Percentiles rank a stretch among this genome's conserved stretches.
Conservation (phyloP, 306 rosid species). For the Sechiopsis laciniata region DNA sequence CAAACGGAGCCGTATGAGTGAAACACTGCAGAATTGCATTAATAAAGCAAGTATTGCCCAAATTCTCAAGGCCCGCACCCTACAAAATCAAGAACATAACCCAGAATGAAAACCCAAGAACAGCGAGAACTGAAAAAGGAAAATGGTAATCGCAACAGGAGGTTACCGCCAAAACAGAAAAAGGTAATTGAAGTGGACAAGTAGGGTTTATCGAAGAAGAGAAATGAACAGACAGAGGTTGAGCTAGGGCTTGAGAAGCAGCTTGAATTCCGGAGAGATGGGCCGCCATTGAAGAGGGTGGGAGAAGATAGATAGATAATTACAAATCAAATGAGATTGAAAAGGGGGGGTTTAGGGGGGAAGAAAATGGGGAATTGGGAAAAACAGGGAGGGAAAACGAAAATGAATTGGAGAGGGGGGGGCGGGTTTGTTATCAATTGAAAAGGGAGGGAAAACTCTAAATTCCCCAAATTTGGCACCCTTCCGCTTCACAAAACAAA, state of each 20-base stretch:
- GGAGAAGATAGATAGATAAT: too few relatives aligned
- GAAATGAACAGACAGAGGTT: too few relatives aligned
- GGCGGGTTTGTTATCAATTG: too few relatives aligned
- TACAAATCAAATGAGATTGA: neutral
- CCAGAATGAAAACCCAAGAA: conserved; percentile 2
- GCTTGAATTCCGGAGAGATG: neutral
- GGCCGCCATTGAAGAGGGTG: conserved; percentile 6
- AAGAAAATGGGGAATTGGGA: neutral
- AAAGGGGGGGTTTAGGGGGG: neutral
- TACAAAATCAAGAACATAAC: conserved; percentile 26
- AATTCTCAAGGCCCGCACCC: conserved; percentile 86
- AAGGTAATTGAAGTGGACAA: too few relatives aligned
- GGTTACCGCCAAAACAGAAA: conserved; percentile 40
- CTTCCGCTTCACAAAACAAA: conserved; percentile 13
- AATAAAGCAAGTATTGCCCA: conserved; percentile 81
- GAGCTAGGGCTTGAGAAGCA: conserved; percentile 19
- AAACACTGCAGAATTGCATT: conserved; percentile 79
- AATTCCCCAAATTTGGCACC: conserved; percentile 2
- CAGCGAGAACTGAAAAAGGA: neutral
- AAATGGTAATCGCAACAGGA: neutral
- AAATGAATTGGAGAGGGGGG: neutral
- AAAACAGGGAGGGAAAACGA: conserved; percentile 20
- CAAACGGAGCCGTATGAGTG: conserved; percentile 74
- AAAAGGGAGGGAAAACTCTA: conserved; percentile 26
- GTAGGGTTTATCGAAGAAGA: too few relatives aligned